phyloP scores from a whole-genome alignment of 2,329 filamentous ascomycete genomes.

The Byssothecium circinans region DNA sequence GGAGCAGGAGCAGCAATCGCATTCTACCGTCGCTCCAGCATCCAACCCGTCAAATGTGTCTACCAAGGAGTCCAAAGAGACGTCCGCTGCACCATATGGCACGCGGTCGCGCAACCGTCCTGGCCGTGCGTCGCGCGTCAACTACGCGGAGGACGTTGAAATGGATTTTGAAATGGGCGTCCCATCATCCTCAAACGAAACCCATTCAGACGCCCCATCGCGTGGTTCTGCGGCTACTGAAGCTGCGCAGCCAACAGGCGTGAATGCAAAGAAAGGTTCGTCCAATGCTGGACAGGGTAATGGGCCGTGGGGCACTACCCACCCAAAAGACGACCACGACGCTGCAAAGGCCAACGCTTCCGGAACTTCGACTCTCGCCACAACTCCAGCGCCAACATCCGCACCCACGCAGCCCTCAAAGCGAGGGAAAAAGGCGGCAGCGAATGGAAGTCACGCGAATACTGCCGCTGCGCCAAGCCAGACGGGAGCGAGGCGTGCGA shows the following conservation, averaged over 20 bases:
- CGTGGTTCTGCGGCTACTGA: constrained; percentile 39
- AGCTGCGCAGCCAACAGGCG: constrained; percentile 32
- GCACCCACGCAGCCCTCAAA: constrained; percentile 52
- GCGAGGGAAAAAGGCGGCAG: constrained; percentile 74
- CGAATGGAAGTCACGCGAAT: constrained; percentile 40
- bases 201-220: constrained; percentile 48
- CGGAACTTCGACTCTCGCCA: constrained; percentile 61
- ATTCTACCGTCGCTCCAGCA: constrained; percentile 29
- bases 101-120: constrained; percentile 90
- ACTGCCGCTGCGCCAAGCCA: constrained; percentile 45
- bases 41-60: constrained; percentile 34
- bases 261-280: constrained; percentile 42
- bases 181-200: constrained; percentile 60
- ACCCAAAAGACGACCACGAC: constrained; percentile 39
- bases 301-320: constrained; percentile 43
- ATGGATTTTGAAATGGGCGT: constrained; percentile 75
- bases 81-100: constrained; percentile 71
- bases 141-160: constrained; percentile 95
- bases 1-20: constrained; percentile 33
- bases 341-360: constrained; percentile 49
- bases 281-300: constrained; percentile 44
- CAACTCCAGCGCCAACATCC: constrained; percentile 40
- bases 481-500: constrained; percentile 35
- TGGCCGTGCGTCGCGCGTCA: constrained; percentile 71
- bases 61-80: constrained; percentile 37